phyloP scores from a whole-genome alignment of 306 rosid genomes.

The Cucumis hystrix region DNA sequence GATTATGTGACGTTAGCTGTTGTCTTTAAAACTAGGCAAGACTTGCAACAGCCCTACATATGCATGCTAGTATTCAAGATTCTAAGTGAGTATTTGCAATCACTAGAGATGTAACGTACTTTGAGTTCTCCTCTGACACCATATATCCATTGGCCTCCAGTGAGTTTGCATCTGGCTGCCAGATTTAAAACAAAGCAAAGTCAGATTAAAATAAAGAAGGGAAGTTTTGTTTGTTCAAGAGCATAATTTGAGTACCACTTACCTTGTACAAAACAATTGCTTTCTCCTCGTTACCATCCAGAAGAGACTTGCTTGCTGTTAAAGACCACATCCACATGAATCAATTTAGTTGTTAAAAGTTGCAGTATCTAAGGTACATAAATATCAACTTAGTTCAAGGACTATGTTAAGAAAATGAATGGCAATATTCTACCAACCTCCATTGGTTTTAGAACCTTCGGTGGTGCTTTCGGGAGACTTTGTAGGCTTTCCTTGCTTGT shows the following conservation, averaged over 20 bases:
- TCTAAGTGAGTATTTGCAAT: not conserved
- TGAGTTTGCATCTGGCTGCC: slow-evolving; percentile 58
- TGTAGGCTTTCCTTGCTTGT: slow-evolving; percentile 43
- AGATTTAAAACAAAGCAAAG: slow-evolving; percentile 12
- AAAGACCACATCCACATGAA: slow-evolving; percentile 9
- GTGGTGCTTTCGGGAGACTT: slow-evolving; percentile 38
- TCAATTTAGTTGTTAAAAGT: not conserved
- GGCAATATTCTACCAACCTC: not conserved
- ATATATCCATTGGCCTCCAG: slow-evolving; percentile 57
- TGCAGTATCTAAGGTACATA: not conserved
- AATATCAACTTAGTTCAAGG: not conserved
- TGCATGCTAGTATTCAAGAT: not conserved
- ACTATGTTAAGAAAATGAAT: not conserved
- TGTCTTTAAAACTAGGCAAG: not conserved
- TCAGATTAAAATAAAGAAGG: slow-evolving; percentile 4
- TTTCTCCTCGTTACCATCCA: slow-evolving; percentile 66
- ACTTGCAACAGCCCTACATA: not conserved
- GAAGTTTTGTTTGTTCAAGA: not conserved
- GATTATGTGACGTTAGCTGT: not conserved
- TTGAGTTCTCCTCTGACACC: slow-evolving; percentile 60
- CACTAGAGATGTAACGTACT: slow-evolving; percentile 33
- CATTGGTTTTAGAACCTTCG: slow-evolving; percentile 41
- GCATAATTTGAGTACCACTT: slow-evolving; percentile 11
- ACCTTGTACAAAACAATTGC: slow-evolving; percentile 89
- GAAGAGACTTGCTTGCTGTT: slow-evolving; percentile 44